These are phyloP conservation scores for Cyberlindnera nakhonratchasimensis DNA, from an alignment of 805 yeast genomes.

Conservation along the genomic window DNA sequence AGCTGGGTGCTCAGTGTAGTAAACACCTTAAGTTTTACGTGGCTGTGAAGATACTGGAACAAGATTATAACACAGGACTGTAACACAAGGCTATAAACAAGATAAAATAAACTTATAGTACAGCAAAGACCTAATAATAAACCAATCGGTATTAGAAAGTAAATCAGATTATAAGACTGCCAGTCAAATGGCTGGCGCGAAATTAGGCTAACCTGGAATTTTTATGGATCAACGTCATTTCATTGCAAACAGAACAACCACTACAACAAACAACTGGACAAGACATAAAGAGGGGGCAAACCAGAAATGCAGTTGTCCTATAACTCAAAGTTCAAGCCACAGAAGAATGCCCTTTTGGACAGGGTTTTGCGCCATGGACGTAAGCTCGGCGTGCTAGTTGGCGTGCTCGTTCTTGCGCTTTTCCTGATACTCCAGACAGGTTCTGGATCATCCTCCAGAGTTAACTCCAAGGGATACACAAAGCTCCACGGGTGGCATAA, in stretches of 20 bases:
- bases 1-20: no score
- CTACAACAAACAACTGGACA: neutral
- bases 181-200: no score
- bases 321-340: conserved; percentile 29
- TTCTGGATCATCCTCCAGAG: conserved; percentile 2
- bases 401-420: conserved; percentile 6
- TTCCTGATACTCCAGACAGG: conserved; percentile 10
- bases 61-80: no score
- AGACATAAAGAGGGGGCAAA: neutral
- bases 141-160: no score
- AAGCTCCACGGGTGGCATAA: conserved; percentile 41
- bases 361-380: conserved; percentile 14
- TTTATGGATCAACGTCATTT: no score
- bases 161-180: no score
- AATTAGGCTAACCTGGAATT: no score
- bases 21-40: no score
- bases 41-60: no score
- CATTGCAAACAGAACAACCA: neutral
- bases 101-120: no score
- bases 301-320: conserved; percentile 26
- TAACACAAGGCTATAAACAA: no score
- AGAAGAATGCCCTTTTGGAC: conserved; percentile 14
- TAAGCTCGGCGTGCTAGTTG: conserved; percentile 13
- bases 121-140: no score
- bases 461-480: conserved; percentile 23